A percentile compares a stretch with the other conserved stretches of the same genome.
Conservation (phyloP, 768 basidiomycete species). For the Crucibulum laeve region DNA sequence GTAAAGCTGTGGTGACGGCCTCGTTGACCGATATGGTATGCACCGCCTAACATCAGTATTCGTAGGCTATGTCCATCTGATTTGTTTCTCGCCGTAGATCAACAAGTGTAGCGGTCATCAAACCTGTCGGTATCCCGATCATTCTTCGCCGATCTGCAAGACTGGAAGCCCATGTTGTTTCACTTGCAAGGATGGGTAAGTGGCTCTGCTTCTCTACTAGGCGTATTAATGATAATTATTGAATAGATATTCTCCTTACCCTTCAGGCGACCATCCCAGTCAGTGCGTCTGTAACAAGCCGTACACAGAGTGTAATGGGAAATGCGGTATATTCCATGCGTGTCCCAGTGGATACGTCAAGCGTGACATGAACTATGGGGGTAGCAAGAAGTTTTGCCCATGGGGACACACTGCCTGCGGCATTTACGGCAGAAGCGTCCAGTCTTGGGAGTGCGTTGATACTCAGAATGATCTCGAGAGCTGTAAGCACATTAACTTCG, state of each 20-base stretch:
- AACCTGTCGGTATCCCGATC: slow-evolving; percentile 35
- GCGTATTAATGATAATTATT: not conserved
- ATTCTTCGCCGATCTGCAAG: slow-evolving; percentile 32
- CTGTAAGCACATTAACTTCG: slow-evolving; percentile 30
- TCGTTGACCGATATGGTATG: slow-evolving; percentile 32
- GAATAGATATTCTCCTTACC: slow-evolving; percentile 17
- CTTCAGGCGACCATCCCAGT: slow-evolving; percentile 26
- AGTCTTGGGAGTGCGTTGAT: slow-evolving; percentile 47
- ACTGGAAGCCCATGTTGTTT: slow-evolving; percentile 37
- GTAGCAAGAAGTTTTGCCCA: slow-evolving; percentile 26
- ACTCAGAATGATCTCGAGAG: slow-evolving; percentile 45
- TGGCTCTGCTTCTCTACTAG: slow-evolving; percentile 1
- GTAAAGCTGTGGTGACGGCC: slow-evolving; percentile 20
- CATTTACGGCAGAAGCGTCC: slow-evolving; percentile 29
- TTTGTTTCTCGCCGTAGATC: slow-evolving; percentile 15
- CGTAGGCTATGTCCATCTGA: not conserved
- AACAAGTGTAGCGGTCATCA: slow-evolving; percentile 11
- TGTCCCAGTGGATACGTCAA: slow-evolving; percentile 30
- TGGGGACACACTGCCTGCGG: slow-evolving; percentile 37
- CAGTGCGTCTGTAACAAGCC: slow-evolving; percentile 39
- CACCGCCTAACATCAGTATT: not conserved
- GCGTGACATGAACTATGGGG: slow-evolving; percentile 19
- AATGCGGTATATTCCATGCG: slow-evolving; percentile 30
- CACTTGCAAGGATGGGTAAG: slow-evolving; percentile 40
- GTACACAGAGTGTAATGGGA: slow-evolving; percentile 42